phyloP scores from a whole-genome alignment of 73 alveolate genomes.

The Paramecium primaurelia region DNA sequence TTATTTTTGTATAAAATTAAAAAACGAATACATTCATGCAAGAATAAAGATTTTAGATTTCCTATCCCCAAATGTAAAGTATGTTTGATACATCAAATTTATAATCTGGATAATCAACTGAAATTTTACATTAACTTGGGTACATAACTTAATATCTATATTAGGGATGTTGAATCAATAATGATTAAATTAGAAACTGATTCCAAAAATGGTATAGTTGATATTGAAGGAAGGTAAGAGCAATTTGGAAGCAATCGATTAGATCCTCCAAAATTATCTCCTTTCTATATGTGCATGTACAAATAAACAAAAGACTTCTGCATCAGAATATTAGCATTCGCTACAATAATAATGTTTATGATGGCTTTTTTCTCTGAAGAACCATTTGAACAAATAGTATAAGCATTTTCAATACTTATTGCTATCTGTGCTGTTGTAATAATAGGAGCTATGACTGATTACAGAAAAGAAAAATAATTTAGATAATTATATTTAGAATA shows the following conservation, averaged over 20 bases:
- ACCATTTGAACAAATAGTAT: constrained; percentile 80
- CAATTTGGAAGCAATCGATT: constrained; percentile 8
- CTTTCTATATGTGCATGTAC: constrained; percentile 54
- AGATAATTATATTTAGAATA: constrained; percentile 63
- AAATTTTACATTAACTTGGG: constrained; percentile 9
- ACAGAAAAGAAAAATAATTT: constrained; percentile 80
- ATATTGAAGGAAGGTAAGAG: not conserved
- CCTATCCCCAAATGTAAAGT: not conserved
- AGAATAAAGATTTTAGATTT: not conserved
- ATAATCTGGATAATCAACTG: not conserved
- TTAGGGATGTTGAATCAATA: not conserved
- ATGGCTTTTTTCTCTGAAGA: constrained; percentile 77
- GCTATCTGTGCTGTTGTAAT: constrained; percentile 86
- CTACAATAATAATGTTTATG: constrained; percentile 87
- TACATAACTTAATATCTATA: not conserved
- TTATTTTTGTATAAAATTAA: not conserved
- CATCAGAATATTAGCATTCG: constrained; percentile 82
- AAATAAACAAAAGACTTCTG: constrained; percentile 90
- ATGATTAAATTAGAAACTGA: not conserved
- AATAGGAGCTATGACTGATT: constrained; percentile 84
- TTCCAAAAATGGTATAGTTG: not conserved
- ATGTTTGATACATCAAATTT: not conserved
- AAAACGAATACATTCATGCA: not conserved
- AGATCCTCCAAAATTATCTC: not conserved
- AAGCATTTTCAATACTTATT: constrained; percentile 85